A percentile compares a stretch with the other conserved stretches of the same genome.
phyloP scores from a whole-genome alignment of 2,329 filamentous ascomycete genomes.

The Hortaea werneckii region DNA sequence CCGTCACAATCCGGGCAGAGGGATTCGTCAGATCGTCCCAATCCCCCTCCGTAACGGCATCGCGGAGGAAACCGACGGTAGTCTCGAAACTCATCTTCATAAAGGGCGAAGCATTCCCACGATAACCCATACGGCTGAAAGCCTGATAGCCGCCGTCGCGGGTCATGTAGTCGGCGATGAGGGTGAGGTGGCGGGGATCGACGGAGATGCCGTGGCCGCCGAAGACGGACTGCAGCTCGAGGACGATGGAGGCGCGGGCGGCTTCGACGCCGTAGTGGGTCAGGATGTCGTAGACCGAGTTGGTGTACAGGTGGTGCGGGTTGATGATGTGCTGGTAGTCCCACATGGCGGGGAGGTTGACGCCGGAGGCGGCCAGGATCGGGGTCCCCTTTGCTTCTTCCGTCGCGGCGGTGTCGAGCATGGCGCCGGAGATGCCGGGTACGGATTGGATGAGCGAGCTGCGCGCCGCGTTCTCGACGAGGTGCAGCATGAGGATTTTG shows the following conservation, averaged over 20 bases:
- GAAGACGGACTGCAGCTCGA: slow-evolving; percentile 80
- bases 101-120: slow-evolving; percentile 76
- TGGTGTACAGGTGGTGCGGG: slow-evolving; percentile 76
- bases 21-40: slow-evolving; percentile 81
- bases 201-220: slow-evolving; percentile 83
- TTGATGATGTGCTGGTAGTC: slow-evolving; percentile 77
- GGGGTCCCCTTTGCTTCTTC: slow-evolving; percentile 31
- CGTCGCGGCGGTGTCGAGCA: slow-evolving; percentile 51
- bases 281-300: slow-evolving; percentile 82
- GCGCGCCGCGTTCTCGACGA: slow-evolving; percentile 72
- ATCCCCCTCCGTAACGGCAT: slow-evolving; percentile 82
- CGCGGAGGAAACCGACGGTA: slow-evolving; percentile 83
- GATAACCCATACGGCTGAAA: slow-evolving; percentile 85
- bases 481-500: slow-evolving; percentile 85
- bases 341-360: slow-evolving; percentile 86
- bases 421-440: slow-evolving; percentile 62
- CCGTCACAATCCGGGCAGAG: slow-evolving; percentile 79
- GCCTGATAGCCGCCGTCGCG: slow-evolving; percentile 77
- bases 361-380: slow-evolving; percentile 65
- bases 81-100: slow-evolving; percentile 99
- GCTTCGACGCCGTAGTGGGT: slow-evolving; percentile 87
- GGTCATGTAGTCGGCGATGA: slow-evolving; percentile 99
- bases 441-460: slow-evolving; percentile 82
- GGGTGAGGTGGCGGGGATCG: slow-evolving; percentile 81
- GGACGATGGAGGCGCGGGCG: slow-evolving; percentile 74